Percentiles rank a stretch among this genome's conserved stretches.
phyloP scores from a whole-genome alignment of 2,329 filamentous ascomycete genomes.

The Aspergillus clavatus region DNA sequence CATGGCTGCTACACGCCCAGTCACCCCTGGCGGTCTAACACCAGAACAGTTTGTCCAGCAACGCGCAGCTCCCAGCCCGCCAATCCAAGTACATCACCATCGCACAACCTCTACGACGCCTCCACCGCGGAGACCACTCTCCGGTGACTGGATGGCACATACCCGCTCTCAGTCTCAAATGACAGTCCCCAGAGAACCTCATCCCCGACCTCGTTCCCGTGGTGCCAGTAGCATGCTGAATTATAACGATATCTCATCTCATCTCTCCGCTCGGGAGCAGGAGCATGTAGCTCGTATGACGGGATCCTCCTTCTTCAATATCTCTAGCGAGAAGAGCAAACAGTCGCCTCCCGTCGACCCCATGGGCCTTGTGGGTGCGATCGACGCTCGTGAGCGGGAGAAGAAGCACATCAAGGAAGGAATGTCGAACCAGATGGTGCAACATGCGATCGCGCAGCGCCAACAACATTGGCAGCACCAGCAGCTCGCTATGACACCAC shows the following conservation, averaged over 20 bases:
- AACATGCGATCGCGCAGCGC: conserved; percentile 66
- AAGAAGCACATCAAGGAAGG: conserved; percentile 66
- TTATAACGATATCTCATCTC: conserved; percentile 49
- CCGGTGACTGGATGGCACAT: conserved; percentile 37
- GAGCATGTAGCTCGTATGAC: conserved; percentile 82
- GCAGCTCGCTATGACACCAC: conserved; percentile 24
- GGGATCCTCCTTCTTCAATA: conserved; percentile 67
- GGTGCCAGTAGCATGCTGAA: conserved; percentile 51
- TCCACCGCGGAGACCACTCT: conserved; percentile 28
- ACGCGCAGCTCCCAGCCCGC: conserved; percentile 57
- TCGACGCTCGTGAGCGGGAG: conserved; percentile 74
- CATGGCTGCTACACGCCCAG: conserved; percentile 46
- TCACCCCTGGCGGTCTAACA: conserved; percentile 56
- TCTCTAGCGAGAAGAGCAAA: conserved; percentile 54
- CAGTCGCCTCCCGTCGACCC: conserved; percentile 47
- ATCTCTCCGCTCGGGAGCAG: conserved; percentile 80
- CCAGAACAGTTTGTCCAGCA: conserved; percentile 82
- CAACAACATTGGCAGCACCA: conserved; percentile 52
- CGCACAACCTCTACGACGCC: conserved; percentile 55
- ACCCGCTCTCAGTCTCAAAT: conserved; percentile 32
- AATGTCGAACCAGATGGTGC: conserved; percentile 64
- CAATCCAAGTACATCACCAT: conserved; percentile 54
- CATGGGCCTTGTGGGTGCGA: conserved; percentile 68
- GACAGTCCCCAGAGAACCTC: conserved; percentile 20
- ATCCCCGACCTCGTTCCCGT: conserved; percentile 48